Evolutionary conservation across 768 basidiomycete species (phyloP), one percentile per base, ranked within the genome.

Genomic region (Lactifluus hygrophoroides): DNA sequence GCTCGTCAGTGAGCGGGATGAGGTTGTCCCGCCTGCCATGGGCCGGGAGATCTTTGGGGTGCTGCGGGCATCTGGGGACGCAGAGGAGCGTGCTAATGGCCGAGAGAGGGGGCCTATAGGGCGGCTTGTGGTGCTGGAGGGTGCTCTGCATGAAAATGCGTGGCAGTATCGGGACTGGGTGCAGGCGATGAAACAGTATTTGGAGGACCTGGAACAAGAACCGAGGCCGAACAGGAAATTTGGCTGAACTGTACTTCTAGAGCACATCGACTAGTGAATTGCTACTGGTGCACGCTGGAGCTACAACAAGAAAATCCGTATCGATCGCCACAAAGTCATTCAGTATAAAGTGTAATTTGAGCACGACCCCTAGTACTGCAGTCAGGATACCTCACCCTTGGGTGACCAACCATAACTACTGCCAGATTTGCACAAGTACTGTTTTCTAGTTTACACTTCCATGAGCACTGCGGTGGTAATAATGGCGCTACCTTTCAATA

Each of bases 1-100:
- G 44, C 48, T 77, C 7, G 59, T 74, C 10, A 78, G 76, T 58
- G 75, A 74, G 58, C 63, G 71, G 32, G 80, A 81, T 57, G 77
- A 79, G 67, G 65, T 80, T 25, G 77, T 80, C 1, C 77, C 76
- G 7, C 66, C 65, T 0, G 53, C 56, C 47, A 77, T 78, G 74
- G 72, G 73, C 0, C 45, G 45, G 17, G 57, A 67, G 40, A 55
- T 77, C n/a, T 68, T 61, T 35, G 58, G 66, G 17, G 64, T 65
- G 5, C 27, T 51, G 27, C 34, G 9, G 27, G 32, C n/a, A 10
- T 11, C 21, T 13, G 37, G 35, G 9, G 35, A 13, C 32, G 25
- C 14, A 30, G 23, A 19, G 7, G 16, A 62, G 37, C 8, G 10
- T n/a, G 55, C 34, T 34, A 17, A 25, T 5, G 40, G 11, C 11